phyloP scores from a whole-genome alignment of 2,329 filamentous ascomycete genomes.

The Colletotrichum sp. region DNA sequence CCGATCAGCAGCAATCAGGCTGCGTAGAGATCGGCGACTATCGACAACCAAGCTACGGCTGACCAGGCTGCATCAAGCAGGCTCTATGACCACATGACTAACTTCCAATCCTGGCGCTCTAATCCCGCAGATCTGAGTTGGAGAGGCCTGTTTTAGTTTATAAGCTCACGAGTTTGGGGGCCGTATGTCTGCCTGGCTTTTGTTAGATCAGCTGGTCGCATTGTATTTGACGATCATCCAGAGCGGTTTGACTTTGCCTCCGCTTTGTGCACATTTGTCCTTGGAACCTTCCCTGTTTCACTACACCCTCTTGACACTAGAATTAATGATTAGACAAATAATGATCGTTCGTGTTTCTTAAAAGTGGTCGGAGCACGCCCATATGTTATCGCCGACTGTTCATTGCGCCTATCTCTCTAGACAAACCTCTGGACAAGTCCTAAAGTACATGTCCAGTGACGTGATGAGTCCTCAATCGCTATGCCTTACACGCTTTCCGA shows the following conservation, averaged over 20 bases:
- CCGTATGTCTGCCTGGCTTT: neutral
- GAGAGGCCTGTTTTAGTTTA: rapidly evolving
- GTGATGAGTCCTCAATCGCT: rapidly evolving
- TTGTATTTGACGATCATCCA: neutral
- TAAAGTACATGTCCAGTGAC: rapidly evolving
- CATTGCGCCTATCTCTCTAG: neutral
- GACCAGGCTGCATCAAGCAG: neutral
- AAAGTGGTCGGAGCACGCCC: rapidly evolving
- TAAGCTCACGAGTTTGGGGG: neutral
- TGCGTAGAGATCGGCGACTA: neutral
- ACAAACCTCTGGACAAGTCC: rapidly evolving
- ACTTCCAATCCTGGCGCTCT: neutral
- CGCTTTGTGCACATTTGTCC: neutral
- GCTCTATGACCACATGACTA: neutral
- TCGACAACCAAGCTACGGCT: neutral
- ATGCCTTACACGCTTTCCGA: neutral
- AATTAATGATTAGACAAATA: neutral
- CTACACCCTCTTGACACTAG: neutral
- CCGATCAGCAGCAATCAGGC: neutral
- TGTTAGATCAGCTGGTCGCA: neutral
- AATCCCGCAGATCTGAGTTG: neutral
- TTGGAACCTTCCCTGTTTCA: neutral
- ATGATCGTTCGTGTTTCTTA: rapidly evolving
- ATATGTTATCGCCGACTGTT: neutral
- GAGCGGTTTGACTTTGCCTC: neutral